Evolutionary conservation across 371 early-diverging fungal genomes (phyloP), one percentile per base, ranked within the genome.

Genomic region (Haplosporangium sp.): DNA sequence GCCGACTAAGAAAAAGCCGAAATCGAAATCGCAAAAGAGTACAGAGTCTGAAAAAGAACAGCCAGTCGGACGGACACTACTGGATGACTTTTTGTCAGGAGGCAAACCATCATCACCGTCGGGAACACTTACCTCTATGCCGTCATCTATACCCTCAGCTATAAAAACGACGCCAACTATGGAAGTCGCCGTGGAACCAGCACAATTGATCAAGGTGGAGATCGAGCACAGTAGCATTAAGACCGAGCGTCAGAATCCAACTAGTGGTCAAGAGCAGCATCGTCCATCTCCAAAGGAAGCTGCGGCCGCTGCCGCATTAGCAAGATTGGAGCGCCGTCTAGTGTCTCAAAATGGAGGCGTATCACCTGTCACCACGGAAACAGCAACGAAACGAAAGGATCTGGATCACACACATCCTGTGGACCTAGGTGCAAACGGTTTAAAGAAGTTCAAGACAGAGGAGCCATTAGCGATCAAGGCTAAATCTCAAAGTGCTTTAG

Each of bases 71-170:
- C 55, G 69, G 45, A 70, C 70, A 4, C 42, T 70, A 58, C 47
- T 75, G 42, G 76, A 75, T 37, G 50, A 74, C 21, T 79, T 57
- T 29, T 55, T 79, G 16, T 62, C 73, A 11, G 21, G 18, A 3
- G 18, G 56, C 10, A 59, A 50, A 23, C n/a, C 53, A 54, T 0
- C 18, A 38, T 13, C 42, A 40, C 12, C 37, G 5, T 38, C 56
- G 4, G 58, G 63, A 29, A 16, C 21, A 52, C 47, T 53, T 18
- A 23, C 14, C 55, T 0, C 6, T 36, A 12, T 14, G 5, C 37
- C 50, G 1, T 48, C 60, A n/a, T 37, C 37, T 5, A 9, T 16
- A 45, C 40, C 64, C 5, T 50, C 51, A 5, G 14, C 29, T 58
- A 57, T 9, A 11, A 12, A n/a, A 42, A 16, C 55, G 46, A n/a